phyloP scores from a whole-genome alignment of 352 stramenopile species.

The Pythium biforme region DNA sequence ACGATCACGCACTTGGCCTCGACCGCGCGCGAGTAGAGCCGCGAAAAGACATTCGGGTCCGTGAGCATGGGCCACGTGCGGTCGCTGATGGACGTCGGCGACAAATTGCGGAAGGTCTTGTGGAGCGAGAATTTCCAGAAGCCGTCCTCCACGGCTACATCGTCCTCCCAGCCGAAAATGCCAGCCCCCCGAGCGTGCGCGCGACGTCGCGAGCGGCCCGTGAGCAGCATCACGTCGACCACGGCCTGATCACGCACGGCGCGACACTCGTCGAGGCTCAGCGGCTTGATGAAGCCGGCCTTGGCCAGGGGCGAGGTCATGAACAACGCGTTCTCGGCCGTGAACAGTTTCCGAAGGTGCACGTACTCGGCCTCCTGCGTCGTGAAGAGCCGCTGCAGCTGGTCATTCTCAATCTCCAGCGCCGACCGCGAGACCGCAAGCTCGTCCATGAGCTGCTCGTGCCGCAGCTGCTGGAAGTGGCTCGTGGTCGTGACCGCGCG shows the following conservation, averaged over 20 bases:
- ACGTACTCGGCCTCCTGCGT: not conserved
- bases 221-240: slow-evolving; percentile 12
- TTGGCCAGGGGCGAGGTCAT: slow-evolving; percentile 15
- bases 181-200: not conserved
- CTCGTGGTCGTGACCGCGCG: not conserved
- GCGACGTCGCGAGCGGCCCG: not conserved
- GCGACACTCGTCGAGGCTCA: slow-evolving; percentile 18
- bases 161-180: slow-evolving; percentile 27
- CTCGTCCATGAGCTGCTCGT: slow-evolving; percentile 2
- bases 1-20: slow-evolving; percentile 26
- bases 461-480: not conserved
- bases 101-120: slow-evolving; percentile 21
- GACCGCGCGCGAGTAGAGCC: slow-evolving; percentile 28
- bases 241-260: slow-evolving; percentile 15
- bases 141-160: slow-evolving; percentile 20
- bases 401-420: slow-evolving; percentile 20
- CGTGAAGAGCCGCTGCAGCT: slow-evolving; percentile 12
- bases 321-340: slow-evolving; percentile 22
- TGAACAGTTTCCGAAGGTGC: slow-evolving; percentile 12
- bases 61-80: slow-evolving; percentile 21
- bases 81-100: slow-evolving; percentile 1
- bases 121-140: slow-evolving; percentile 25
- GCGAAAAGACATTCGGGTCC: slow-evolving; percentile 14
- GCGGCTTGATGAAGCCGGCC: slow-evolving; percentile 26
- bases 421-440: not conserved